A percentile compares a stretch with the other conserved stretches of the same genome.
Evolutionary conservation across 2,329 filamentous ascomycete species (phyloP).

Genomic region (Diaporthe citri): DNA sequence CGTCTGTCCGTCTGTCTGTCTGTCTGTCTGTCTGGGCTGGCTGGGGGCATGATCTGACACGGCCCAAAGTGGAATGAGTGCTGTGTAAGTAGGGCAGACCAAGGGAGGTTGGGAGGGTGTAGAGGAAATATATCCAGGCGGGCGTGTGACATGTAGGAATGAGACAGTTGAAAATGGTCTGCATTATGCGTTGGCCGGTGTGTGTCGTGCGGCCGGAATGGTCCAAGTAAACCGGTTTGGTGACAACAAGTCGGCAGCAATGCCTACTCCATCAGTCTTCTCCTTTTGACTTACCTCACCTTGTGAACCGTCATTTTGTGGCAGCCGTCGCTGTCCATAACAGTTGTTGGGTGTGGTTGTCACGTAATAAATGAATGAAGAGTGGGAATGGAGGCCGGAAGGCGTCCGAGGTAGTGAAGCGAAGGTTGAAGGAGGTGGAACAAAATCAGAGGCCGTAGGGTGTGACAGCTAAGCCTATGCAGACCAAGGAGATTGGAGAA

Average conservation of each 20-base stretch:
- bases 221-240: neutral
- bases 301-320: constrained; percentile 17
- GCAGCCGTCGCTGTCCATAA: neutral
- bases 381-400: neutral
- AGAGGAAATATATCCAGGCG: neutral
- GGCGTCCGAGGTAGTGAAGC: neutral
- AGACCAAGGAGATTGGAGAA: neutral
- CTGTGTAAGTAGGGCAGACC: neutral
- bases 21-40: neutral
- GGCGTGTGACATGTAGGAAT: neutral
- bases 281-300: constrained; percentile 30
- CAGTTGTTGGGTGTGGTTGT: neutral
- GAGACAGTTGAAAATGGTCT: neutral
- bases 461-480: neutral
- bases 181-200: neutral
- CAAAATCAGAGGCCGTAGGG: neutral
- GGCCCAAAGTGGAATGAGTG: neutral
- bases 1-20: neutral
- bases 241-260: neutral
- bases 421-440: neutral
- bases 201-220: neutral
- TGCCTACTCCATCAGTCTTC: neutral
- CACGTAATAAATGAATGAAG: neutral
- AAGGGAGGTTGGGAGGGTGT: neutral
- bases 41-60: neutral